These are phyloP conservation scores for Xylariaceae sp. DNA, from an alignment of 2,329 filamentous ascomycete genomes.

Conservation along the genomic window DNA sequence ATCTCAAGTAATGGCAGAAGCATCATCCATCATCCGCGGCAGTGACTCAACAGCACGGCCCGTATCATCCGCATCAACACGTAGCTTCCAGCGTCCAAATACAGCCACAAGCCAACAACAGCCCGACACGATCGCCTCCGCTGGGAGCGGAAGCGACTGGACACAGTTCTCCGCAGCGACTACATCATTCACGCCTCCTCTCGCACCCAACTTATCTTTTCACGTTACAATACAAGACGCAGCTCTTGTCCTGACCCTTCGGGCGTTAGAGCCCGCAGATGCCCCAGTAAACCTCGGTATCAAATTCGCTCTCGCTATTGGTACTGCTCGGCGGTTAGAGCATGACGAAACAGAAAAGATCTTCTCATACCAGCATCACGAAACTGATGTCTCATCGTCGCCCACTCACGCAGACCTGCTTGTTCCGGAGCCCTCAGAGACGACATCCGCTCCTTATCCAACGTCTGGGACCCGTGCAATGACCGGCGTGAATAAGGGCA, in stretches of 20 bases:
- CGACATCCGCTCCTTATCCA: conserved; percentile 8
- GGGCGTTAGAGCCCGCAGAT: conserved; percentile 65
- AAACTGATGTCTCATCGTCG: conserved; percentile 15
- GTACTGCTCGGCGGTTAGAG: conserved; percentile 58
- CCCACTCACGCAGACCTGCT: conserved; percentile 6
- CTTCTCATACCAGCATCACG: conserved; percentile 56
- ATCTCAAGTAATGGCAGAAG: conserved; percentile 50
- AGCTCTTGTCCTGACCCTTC: conserved; percentile 64
- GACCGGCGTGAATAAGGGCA: conserved; percentile 6
- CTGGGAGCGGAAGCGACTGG: conserved; percentile 19
- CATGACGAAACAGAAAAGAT: conserved; percentile 78
- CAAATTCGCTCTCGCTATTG: conserved; percentile 67
- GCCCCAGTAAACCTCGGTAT: conserved; percentile 58
- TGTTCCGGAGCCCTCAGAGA: conserved; percentile 11
- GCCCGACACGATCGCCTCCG: neutral
- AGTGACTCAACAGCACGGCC: neutral
- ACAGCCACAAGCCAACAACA: neutral
- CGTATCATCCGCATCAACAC: conserved; percentile 8
- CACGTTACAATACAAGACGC: conserved; percentile 68
- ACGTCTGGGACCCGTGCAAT: conserved; percentile 8
- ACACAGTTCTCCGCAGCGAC: conserved; percentile 30
- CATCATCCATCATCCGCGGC: conserved; percentile 47
- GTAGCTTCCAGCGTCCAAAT: conserved; percentile 3
- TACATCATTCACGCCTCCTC: conserved; percentile 25
- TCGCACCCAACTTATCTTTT: conserved; percentile 69